Conservation (phyloP, 768 basidiomycete species). For the Lentinus tigrinus region DNA sequence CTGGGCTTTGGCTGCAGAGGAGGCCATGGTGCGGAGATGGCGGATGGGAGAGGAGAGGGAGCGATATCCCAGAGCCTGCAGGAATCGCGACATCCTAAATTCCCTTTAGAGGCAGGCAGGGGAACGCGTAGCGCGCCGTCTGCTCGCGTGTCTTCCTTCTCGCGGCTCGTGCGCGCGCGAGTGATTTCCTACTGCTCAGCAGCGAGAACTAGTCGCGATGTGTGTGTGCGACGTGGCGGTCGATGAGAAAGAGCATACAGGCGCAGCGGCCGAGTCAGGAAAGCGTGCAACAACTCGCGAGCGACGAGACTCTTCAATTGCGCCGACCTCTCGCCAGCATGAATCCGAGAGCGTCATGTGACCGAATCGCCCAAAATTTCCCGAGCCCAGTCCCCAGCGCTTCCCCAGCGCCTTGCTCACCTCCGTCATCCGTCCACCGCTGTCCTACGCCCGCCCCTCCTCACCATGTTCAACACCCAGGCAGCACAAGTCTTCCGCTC, state of each 20-base stretch:
- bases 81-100: slow-evolving; percentile 22
- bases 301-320: background rate
- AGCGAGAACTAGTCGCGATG: background rate
- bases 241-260: slow-evolving; percentile 1
- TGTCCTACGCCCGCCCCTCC: slow-evolving; percentile 5
- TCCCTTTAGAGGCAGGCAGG: slow-evolving; percentile 24
- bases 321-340: background rate
- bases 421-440: slow-evolving; percentile 12
- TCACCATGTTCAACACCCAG: slow-evolving; percentile 51
- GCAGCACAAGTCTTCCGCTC: slow-evolving; percentile 55
- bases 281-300: background rate
- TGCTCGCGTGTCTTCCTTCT: slow-evolving; percentile 13
- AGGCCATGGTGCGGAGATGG: slow-evolving; percentile 28
- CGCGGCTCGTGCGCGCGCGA: slow-evolving; percentile 9
- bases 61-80: slow-evolving; percentile 13
- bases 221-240: background rate
- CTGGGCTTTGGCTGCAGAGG: slow-evolving; percentile 33
- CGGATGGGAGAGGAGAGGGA: slow-evolving; percentile 19
- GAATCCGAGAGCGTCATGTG: slow-evolving; percentile 11
- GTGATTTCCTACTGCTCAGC: background rate
- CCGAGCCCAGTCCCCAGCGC: slow-evolving; percentile 6
- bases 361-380: slow-evolving; percentile 18
- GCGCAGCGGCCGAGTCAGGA: slow-evolving; percentile 8
- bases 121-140: slow-evolving; percentile 19
- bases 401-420: slow-evolving; percentile 21